Evolutionary conservation across 2,329 filamentous ascomycete genomes (phyloP), one percentile per base, ranked within the genome.

Genomic region (Alternaria solani): DNA sequence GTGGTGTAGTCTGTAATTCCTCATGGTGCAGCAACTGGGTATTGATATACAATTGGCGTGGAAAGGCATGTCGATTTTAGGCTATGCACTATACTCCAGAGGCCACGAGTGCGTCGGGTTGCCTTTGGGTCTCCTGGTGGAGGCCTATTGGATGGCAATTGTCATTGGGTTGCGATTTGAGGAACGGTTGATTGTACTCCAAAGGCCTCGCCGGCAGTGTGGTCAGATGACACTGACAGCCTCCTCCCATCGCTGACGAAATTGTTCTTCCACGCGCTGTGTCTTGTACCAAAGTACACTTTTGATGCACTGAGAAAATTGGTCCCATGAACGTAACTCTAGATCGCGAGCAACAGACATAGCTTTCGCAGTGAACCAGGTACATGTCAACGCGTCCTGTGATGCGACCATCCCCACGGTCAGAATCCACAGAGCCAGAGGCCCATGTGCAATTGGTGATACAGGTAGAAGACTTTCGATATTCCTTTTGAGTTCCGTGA

Each of bases 401-500:
- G 55, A 57, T 7, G 55, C 48, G n/a, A 47, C 44, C 36, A 59
- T n/a, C 2, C 57, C 57, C 23, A 59, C 46, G 12, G 18, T 38
- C 16, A 55, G 23, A 12, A 44, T 14, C 57, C 51, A 59, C 18
- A 59, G 34, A 36, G 44, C 49, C 12, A 59, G 8, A 12, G 51
- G 28, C 32, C 32, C 44, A 18, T 59, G 38, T 25, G 34, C 3
- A 20, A 43, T 28, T 7, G 25, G 26, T 7, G 49, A 25, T 26
- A 18, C 20, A 12, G 26, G 23, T 11, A 42, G 7, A 12, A 28
- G n/a, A n/a, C 36, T 30, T 28, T 61, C 60, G 36, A 71, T 32
- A n/a, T 62, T 20, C 7, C 26, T 41, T 41, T 53, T 64, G 5
- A 72, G 65, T 38, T 65, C 56, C 16, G 52, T 26, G 11, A 59